phyloP scores from a whole-genome alignment of 331 rosid genomes.

The Prunus yedoensis region DNA sequence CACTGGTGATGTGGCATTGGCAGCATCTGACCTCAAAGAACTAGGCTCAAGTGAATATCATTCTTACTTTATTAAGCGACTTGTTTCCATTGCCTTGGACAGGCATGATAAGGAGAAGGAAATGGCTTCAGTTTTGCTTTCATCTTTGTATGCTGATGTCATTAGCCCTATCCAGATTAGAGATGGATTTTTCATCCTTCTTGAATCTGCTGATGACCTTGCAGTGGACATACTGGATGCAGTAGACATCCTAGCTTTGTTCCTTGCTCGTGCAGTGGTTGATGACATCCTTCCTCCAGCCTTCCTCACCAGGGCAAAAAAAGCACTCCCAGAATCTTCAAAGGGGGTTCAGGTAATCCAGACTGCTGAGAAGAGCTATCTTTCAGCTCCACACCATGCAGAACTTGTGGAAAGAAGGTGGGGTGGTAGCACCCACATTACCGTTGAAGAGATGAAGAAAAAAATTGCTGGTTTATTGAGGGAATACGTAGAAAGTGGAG shows the following conservation, averaged over 20 bases:
- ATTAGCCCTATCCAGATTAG: constrained; percentile 84
- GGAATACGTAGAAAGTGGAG: constrained; percentile 83
- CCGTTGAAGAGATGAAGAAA: constrained; percentile 94
- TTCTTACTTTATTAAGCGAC: constrained; percentile 91
- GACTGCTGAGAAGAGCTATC: constrained; percentile 91
- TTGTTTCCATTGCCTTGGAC: constrained; percentile 94
- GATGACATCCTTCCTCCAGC: constrained; percentile 98
- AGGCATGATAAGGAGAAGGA: constrained; percentile 98
- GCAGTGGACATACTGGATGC: constrained; percentile 94
- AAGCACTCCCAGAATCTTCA: constrained; percentile 82
- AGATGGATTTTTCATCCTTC: constrained; percentile 89
- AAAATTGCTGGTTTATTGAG: constrained; percentile 76
- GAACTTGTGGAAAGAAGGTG: constrained; percentile 94
- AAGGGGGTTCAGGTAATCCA: constrained; percentile 82
- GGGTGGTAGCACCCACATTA: constrained; percentile 97
- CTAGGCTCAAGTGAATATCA: constrained; percentile 85
- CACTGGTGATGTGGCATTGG: constrained; percentile 77
- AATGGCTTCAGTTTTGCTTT: constrained; percentile 96
- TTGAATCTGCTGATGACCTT: constrained; percentile 97
- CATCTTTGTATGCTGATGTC: constrained; percentile 93
- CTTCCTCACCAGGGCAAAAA: constrained; percentile 76
- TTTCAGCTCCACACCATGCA: constrained; percentile 98
- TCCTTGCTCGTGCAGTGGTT: constrained; percentile 95
- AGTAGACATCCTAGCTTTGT: constrained; percentile 90
- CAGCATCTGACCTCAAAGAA: constrained; percentile 87